Evolutionary conservation across 371 early-diverging fungal genomes (phyloP).

Genomic region (Mortierella sp.): DNA sequence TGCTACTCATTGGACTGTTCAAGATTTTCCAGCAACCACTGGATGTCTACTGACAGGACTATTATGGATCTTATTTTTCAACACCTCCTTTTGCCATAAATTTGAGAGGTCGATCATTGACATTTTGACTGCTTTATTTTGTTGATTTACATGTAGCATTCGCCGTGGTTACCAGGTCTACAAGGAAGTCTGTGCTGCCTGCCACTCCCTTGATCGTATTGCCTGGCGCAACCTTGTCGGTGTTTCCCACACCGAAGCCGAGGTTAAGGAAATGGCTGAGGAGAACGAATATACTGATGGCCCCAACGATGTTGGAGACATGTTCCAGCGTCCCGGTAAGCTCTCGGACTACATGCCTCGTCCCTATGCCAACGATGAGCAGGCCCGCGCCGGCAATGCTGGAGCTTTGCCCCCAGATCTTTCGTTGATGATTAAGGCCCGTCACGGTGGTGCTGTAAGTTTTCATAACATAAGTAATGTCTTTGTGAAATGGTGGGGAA

Average conservation of each 20-base stretch:
- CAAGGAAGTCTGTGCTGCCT: slow-evolving; percentile 97
- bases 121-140: slow-evolving; percentile 6
- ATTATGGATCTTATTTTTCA: background rate
- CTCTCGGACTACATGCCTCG: slow-evolving; percentile 93
- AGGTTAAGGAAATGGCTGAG: slow-evolving; percentile 95
- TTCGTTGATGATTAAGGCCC: slow-evolving; percentile 94
- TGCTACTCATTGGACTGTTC: too few species aligned
- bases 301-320: slow-evolving; percentile 94
- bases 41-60: background rate
- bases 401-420: slow-evolving; percentile 98
- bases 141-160: slow-evolving; percentile 67
- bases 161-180: slow-evolving; percentile 99
- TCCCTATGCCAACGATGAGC: slow-evolving; percentile 97
- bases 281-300: slow-evolving; percentile 95
- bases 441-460: slow-evolving; percentile 91
- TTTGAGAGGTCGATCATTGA: slow-evolving; percentile 1
- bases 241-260: slow-evolving; percentile 88
- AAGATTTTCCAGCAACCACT: too few species aligned
- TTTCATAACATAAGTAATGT: too few species aligned
- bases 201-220: slow-evolving; percentile 95
- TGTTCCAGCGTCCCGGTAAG: slow-evolving; percentile 97
- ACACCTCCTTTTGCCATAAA: too few species aligned
- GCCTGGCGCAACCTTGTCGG: slow-evolving; percentile 96
- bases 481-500: too few species aligned
- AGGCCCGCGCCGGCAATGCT: slow-evolving; percentile 96